A percentile compares a stretch with the other conserved stretches of the same genome.
Evolutionary conservation across 1,284 basidiomycete genomes (phyloP).

Genomic region (Rhodotorula sp.): DNA sequence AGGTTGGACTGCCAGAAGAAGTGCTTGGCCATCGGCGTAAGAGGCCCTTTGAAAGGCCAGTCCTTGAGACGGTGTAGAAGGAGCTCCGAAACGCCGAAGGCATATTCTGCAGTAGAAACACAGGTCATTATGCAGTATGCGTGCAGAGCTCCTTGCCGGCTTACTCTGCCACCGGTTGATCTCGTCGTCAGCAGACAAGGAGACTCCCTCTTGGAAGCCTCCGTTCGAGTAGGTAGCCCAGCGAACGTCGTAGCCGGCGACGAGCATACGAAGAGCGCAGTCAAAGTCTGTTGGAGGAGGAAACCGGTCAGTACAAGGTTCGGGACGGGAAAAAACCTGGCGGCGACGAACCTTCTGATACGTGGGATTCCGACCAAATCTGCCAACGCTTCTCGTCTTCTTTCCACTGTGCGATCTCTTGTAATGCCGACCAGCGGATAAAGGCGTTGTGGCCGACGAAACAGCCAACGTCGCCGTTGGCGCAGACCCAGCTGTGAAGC

Average conservation of each 20-base stretch:
- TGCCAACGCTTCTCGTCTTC: constrained; percentile 58
- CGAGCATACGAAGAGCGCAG: constrained; percentile 28
- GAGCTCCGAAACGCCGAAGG: constrained; percentile 61
- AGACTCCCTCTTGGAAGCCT: constrained; percentile 84
- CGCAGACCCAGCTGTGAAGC: constrained; percentile 8
- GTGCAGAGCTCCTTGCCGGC: too few species aligned
- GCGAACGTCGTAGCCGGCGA: constrained; percentile 65
- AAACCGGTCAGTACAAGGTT: neutral
- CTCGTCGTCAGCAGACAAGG: constrained; percentile 56
- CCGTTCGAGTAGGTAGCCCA: constrained; percentile 80
- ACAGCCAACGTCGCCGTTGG: constrained; percentile 53
- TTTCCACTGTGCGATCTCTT: constrained; percentile 53
- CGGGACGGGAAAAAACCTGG: neutral
- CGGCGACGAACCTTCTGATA: constrained; percentile 52
- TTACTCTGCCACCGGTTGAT: constrained; percentile 39
- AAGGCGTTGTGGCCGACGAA: constrained; percentile 88
- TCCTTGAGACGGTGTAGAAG: constrained; percentile 26
- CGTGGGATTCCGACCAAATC: constrained; percentile 76
- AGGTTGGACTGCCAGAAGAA: constrained; percentile 26
- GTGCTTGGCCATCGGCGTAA: constrained; percentile 25
- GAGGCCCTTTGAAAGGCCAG: constrained; percentile 21
- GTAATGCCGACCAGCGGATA: constrained; percentile 76
- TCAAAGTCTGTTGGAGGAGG: constrained; percentile 60
- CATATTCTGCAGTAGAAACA: constrained; percentile 55
- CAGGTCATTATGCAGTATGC: constrained; percentile 74